Percentiles rank a stretch among this genome's conserved stretches.
phyloP scores from a whole-genome alignment of 2,329 filamentous ascomycete species.

The Colletotrichum spinosum region DNA sequence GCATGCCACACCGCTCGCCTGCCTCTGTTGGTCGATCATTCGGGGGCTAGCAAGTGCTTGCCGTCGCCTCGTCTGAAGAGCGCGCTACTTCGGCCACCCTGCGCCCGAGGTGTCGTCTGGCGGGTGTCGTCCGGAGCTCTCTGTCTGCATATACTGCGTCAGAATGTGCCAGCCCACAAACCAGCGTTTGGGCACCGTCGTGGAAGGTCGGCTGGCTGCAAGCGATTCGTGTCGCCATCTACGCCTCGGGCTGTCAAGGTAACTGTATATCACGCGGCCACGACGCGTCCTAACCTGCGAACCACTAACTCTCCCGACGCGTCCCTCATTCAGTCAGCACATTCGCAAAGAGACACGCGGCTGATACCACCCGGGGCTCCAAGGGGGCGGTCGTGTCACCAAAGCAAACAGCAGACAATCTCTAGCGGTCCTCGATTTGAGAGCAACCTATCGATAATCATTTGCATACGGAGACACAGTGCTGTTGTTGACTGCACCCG shows the following conservation, averaged over 20 bases:
- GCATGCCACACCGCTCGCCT: background rate
- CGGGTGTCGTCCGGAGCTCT: background rate
- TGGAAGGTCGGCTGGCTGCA: too few species aligned
- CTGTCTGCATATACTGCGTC: background rate
- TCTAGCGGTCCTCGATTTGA: background rate
- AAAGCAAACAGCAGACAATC: conserved; percentile 2
- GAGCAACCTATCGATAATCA: background rate
- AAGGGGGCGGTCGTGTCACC: background rate
- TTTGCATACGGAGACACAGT: background rate
- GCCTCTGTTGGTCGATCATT: background rate
- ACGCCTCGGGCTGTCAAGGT: background rate
- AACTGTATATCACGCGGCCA: background rate
- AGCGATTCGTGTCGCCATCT: too few species aligned
- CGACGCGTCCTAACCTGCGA: background rate
- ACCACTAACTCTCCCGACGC: background rate
- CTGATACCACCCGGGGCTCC: background rate
- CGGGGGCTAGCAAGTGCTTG: conserved; percentile 6
- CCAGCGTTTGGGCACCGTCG: too few species aligned
- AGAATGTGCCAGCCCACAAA: background rate
- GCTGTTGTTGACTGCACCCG: conserved; percentile 3
- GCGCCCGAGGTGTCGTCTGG: background rate
- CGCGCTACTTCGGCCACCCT: conserved; percentile 12
- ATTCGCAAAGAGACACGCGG: background rate
- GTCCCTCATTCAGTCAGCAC: background rate
- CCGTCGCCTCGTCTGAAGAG: conserved; percentile 6